These are phyloP conservation scores for Balansia obtecta DNA, from an alignment of 2,329 filamentous ascomycete species.

Conservation along the genomic window DNA sequence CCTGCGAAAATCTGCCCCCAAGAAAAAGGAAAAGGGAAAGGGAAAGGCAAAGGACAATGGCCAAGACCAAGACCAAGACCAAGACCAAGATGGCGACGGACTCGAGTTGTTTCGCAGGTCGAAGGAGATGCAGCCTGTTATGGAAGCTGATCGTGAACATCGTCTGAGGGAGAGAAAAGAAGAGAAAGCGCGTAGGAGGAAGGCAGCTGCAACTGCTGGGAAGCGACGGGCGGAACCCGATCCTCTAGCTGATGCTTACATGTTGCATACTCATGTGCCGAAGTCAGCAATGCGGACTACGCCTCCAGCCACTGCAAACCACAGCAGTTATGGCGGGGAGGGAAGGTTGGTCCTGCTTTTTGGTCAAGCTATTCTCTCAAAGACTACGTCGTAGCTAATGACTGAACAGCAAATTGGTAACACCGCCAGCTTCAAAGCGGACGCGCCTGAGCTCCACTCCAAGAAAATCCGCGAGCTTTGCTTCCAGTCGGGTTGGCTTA, in stretches of 20 bases:
- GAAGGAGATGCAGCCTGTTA: conserved; percentile 34
- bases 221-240: conserved; percentile 13
- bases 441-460: conserved; percentile 15
- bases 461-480: conserved; percentile 6
- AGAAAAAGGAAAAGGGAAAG: no score
- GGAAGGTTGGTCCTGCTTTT: not conserved
- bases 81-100: conserved; percentile 18
- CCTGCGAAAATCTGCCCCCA: conserved; percentile 20
- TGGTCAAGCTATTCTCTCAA: not conserved
- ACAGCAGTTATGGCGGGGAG: not conserved
- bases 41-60: no score
- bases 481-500: conserved; percentile 8
- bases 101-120: conserved; percentile 38
- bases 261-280: not conserved
- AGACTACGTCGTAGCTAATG: not conserved
- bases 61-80: conserved; percentile 7
- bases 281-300: not conserved
- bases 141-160: conserved; percentile 28
- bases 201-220: conserved; percentile 5
- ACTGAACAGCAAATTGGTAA: conserved; percentile 19
- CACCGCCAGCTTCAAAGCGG: conserved; percentile 27
- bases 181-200: conserved; percentile 10
- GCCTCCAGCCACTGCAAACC: not conserved
- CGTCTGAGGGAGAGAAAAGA: conserved; percentile 14
- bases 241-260: not conserved